Base-by-base conservation (phyloP, 2,329 filamentous ascomycete genomes). In the Fusarium fracticaudum region DNA sequence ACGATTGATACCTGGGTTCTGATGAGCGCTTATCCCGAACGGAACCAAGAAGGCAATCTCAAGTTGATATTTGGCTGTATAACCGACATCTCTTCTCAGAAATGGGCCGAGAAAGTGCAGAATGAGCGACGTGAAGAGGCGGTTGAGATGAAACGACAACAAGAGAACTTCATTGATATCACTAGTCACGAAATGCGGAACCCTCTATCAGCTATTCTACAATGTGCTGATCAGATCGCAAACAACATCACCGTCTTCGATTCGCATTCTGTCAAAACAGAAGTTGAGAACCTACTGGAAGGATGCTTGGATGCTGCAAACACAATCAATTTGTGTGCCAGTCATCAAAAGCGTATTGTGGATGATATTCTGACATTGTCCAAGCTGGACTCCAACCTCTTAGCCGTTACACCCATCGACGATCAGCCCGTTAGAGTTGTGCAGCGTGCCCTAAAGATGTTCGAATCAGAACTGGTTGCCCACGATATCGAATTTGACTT, bases 41-140 rank as follows among this genome's bases (percentile, higher is more conserved):
- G 89, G 77, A 87, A 92, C 69, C 83, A 86, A 3, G 84, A 89
- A 35, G 92, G 92, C 8, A 84, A 85, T 35, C 86, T 95, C 59
- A 94, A 94, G 83, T 90, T 91, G 70, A 91, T 95, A 6, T 95
- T 95, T 76, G 93, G 93, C 60, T 93, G 91, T 78, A 92, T 97
- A 59, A 96, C 94, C 0, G 94, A 97, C 78, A 97, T 97, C 73
- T 94, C 92, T 24, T 90, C 93, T 61, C 93, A 96, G 80, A 97
- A 97, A 80, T 92, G 92, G 86, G 94, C 94, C 3, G 94, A 97
- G 81, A 91, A 92, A 53, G 90, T 94, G 40, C 93, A 97, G 81
- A 94, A 89, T 76, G 88, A 91, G 50, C 91, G 93, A 66, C 92
- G 93, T 78, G 90, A 95, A 77, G 94, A 96, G 80, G 94, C 94